A percentile compares a stretch with the other conserved stretches of the same genome.
Evolutionary conservation across 768 basidiomycete species (phyloP).

Genomic region (Albatrellus ellisii): DNA sequence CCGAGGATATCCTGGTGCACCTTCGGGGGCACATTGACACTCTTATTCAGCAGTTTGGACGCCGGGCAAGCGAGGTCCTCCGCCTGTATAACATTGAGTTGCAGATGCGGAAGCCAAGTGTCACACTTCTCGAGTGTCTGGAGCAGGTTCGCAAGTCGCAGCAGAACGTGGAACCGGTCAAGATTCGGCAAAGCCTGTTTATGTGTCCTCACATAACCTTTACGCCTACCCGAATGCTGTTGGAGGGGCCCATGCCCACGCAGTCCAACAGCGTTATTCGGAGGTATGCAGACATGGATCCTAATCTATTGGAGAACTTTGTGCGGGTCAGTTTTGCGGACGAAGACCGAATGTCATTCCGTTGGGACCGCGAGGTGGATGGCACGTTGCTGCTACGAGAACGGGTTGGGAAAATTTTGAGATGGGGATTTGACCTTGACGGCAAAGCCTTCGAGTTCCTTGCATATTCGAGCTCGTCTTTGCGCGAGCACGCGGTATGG

Average conservation of each 20-base stretch:
- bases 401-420: conserved; percentile 25
- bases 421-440: conserved; percentile 54
- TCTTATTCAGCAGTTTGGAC: conserved; percentile 23
- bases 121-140: conserved; percentile 33
- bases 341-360: conserved; percentile 64
- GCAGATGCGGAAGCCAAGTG: conserved; percentile 27
- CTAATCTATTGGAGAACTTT: conserved; percentile 50
- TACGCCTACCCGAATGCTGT: conserved; percentile 57
- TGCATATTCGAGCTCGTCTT: conserved; percentile 68
- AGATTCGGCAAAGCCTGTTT: conserved; percentile 29
- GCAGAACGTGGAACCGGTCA: conserved; percentile 12
- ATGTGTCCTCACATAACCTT: conserved; percentile 66
- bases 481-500: conserved; percentile 78
- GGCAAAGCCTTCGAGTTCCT: conserved; percentile 69
- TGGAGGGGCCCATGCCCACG: conserved; percentile 65
- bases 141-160: conserved; percentile 20
- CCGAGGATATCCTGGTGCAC: conserved; percentile 34
- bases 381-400: conserved; percentile 35
- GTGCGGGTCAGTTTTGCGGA: conserved; percentile 77
- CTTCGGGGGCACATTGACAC: conserved; percentile 32
- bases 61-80: conserved; percentile 34
- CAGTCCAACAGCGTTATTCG: conserved; percentile 79
- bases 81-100: conserved; percentile 40
- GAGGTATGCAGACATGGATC: conserved; percentile 24
- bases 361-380: conserved; percentile 59